A percentile compares a stretch with the other conserved stretches of the same genome.
These are phyloP conservation scores for Globisporangium megalacanthum DNA, from an alignment of 352 stramenopile species.

Conservation along the genomic window DNA sequence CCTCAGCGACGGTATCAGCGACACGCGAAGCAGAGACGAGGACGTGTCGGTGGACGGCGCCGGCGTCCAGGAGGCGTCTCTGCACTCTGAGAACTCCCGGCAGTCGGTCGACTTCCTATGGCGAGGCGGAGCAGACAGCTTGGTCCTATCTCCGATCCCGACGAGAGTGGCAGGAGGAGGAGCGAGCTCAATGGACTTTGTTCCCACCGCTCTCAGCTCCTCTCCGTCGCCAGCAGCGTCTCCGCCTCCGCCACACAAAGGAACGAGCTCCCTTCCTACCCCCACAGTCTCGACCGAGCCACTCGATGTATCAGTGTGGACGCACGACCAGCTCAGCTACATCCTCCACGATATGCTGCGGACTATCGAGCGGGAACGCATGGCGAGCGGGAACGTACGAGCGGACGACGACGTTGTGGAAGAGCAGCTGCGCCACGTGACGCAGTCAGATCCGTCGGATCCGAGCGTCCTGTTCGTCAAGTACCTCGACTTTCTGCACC, in stretches of 20 bases:
- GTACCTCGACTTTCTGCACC: constrained; percentile 81
- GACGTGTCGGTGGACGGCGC: constrained; percentile 9
- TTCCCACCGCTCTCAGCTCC: constrained; percentile 3
- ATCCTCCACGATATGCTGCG: constrained; percentile 44
- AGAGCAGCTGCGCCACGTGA: neutral
- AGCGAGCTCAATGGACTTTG: constrained; percentile 1
- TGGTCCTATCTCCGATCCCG: constrained; percentile 31
- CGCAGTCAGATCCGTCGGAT: constrained; percentile 18
- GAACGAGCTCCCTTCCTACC: neutral
- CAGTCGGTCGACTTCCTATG: constrained; percentile 21
- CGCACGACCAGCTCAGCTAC: constrained; percentile 56
- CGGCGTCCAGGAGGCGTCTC: constrained; percentile 1
- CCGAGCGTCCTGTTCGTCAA: constrained; percentile 74
- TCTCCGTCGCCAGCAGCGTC: neutral
- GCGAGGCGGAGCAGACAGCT: constrained; percentile 23
- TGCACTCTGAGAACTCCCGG: constrained; percentile 1
- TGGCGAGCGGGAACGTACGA: constrained; percentile 3
- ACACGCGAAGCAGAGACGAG: neutral
- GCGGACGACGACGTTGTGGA: constrained; percentile 3
- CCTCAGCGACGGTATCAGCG: neutral
- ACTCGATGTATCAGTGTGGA: constrained; percentile 31
- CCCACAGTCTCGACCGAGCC: constrained; percentile 11
- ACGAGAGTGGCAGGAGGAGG: neutral
- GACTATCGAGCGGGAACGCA: constrained; percentile 12
- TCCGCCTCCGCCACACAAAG: neutral